Conservation (phyloP, 2,329 filamentous ascomycete species). For the Phoma sp. region DNA sequence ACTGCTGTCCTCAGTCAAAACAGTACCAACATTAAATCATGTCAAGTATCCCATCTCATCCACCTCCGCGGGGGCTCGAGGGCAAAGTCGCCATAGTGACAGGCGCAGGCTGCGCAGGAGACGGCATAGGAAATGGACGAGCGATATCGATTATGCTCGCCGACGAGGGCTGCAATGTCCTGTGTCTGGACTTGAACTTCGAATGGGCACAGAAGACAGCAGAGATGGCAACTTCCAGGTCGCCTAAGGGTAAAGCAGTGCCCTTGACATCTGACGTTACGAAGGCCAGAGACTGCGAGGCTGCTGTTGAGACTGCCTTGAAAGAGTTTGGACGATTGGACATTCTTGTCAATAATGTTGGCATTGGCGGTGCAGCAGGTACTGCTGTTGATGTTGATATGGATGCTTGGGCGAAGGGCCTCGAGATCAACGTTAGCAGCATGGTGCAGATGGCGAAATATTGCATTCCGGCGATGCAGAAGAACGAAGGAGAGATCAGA, state of each 20-base stretch:
- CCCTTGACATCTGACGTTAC: conserved; percentile 63
- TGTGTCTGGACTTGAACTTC: conserved; percentile 63
- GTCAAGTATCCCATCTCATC: conserved; percentile 21
- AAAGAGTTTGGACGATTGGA: conserved; percentile 62
- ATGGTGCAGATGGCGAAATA: conserved; percentile 71
- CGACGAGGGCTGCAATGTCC: conserved; percentile 62
- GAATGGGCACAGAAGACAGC: conserved; percentile 60
- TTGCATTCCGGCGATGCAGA: conserved; percentile 64
- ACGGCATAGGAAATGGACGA: conserved; percentile 66
- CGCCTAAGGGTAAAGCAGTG: conserved; percentile 34
- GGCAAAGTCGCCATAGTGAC: conserved; percentile 62
- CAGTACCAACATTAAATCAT: conserved; percentile 1
- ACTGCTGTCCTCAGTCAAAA: background rate
- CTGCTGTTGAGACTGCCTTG: conserved; percentile 50
- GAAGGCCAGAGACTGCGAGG: conserved; percentile 57
- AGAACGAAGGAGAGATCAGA: conserved; percentile 54
- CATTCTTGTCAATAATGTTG: conserved; percentile 70
- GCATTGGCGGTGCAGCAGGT: conserved; percentile 63
- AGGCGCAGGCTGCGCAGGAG: conserved; percentile 62
- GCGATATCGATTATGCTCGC: conserved; percentile 65
- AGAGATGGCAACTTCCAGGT: conserved; percentile 53
- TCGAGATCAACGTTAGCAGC: conserved; percentile 68
- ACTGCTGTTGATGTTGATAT: conserved; percentile 67
- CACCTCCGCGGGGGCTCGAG: conserved; percentile 49
- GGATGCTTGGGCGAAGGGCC: conserved; percentile 60